A percentile compares a stretch with the other conserved stretches of the same genome.
Conservation (phyloP, 2,329 filamentous ascomycete species). For the Triangularia verruculosa region DNA sequence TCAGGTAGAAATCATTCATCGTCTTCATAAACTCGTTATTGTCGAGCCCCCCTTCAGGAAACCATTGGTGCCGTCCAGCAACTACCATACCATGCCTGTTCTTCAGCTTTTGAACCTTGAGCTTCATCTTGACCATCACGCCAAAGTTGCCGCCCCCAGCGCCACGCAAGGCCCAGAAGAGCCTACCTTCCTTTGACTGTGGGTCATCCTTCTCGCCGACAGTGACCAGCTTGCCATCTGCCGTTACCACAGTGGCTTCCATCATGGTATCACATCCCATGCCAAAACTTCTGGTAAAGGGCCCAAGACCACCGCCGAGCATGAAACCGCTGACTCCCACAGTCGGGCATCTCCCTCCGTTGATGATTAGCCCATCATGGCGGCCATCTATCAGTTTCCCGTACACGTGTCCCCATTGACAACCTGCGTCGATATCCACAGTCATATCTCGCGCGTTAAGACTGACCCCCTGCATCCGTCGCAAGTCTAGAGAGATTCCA, state of each 20-base stretch:
- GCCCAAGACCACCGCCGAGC: neutral
- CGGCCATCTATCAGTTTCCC: neutral
- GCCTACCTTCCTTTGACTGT: too few relatives aligned
- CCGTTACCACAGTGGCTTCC: neutral
- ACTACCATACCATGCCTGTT: too few relatives aligned
- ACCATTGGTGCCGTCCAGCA: too few relatives aligned
- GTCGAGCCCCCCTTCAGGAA: neutral
- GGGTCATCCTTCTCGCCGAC: too few relatives aligned
- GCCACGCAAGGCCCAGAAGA: too few relatives aligned
- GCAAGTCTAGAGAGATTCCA: neutral
- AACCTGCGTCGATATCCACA: neutral
- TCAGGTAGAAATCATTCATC: constrained; percentile 14
- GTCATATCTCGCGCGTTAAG: neutral
- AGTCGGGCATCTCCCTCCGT: neutral
- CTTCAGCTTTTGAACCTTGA: too few relatives aligned
- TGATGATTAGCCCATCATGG: neutral
- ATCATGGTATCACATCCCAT: neutral
- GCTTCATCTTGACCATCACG: too few relatives aligned
- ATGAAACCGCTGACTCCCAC: neutral
- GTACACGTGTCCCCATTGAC: neutral
- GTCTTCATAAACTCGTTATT: neutral
- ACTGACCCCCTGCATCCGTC: neutral
- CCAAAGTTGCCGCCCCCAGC: too few relatives aligned
- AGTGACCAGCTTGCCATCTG: neutral
- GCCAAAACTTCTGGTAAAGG: neutral